Percentiles rank a stretch among this genome's conserved stretches.
Conservation (phyloP, 768 basidiomycete species). For the Hygrocybe coccinea region DNA sequence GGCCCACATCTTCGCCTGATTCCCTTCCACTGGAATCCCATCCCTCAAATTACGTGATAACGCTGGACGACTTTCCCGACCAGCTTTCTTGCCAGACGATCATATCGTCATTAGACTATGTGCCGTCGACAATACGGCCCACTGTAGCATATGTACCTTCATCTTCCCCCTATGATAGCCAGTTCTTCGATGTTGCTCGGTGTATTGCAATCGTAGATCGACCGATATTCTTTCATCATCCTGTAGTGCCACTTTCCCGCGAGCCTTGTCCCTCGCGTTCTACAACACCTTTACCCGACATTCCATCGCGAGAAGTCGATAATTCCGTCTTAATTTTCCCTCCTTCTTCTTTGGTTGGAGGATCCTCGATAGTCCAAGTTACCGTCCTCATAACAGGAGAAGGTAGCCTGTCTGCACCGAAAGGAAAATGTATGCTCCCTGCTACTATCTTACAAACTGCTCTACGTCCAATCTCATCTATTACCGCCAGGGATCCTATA, state of each 20-base stretch:
- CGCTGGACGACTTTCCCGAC: slow-evolving; percentile 59
- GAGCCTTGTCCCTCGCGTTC: not conserved
- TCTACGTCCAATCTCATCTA: slow-evolving; percentile 10
- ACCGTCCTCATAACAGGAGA: slow-evolving; percentile 67
- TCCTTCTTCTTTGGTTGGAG: slow-evolving; percentile 53
- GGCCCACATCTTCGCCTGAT: not conserved
- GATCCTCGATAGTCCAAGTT: slow-evolving; percentile 45
- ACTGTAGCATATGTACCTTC: slow-evolving; percentile 17
- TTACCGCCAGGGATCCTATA: slow-evolving; percentile 52
- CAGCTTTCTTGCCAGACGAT: slow-evolving; percentile 51
- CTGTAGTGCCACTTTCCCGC: not conserved
- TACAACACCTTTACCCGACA: not conserved
- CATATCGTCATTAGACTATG: slow-evolving; percentile 42
- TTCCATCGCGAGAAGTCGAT: slow-evolving; percentile 38
- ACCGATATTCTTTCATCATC: slow-evolving; percentile 20
- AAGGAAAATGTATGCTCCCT: slow-evolving; percentile 58
- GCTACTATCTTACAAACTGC: not conserved
- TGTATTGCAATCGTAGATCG: slow-evolving; percentile 38
- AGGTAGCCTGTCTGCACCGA: slow-evolving; percentile 68
- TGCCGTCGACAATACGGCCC: slow-evolving; percentile 27
- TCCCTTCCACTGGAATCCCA: not conserved
- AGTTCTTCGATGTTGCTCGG: slow-evolving; percentile 15
- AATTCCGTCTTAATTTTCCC: slow-evolving; percentile 73
- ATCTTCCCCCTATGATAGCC: slow-evolving; percentile 9
- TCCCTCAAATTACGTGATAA: slow-evolving; percentile 36